Percentiles rank a stretch among this genome's conserved stretches.
Conservation (phyloP, 2,329 filamentous ascomycete species). For the Hypoxylon sp. region DNA sequence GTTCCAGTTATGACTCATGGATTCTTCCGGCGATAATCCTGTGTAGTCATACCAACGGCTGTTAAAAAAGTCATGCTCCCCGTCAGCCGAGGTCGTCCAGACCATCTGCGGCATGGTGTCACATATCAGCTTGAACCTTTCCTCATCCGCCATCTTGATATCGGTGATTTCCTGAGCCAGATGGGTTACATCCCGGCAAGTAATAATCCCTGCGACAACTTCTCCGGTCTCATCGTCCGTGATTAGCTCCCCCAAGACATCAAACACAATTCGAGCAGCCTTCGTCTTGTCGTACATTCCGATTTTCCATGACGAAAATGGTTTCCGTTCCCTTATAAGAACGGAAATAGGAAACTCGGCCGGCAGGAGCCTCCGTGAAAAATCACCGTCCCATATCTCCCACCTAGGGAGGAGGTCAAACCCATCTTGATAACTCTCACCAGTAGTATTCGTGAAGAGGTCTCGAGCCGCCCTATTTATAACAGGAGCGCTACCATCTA, state of each 20-base stretch:
- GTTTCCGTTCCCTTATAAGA: slow-evolving; percentile 71
- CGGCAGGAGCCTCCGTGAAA: slow-evolving; percentile 67
- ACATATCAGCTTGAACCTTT: slow-evolving; percentile 80
- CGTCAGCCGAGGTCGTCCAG: slow-evolving; percentile 78
- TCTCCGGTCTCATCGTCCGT: slow-evolving; percentile 76
- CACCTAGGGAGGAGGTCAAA: slow-evolving; percentile 72
- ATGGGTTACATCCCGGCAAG: slow-evolving; percentile 78
- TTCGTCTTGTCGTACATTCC: slow-evolving; percentile 71
- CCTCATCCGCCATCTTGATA: slow-evolving; percentile 78
- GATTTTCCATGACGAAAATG: slow-evolving; percentile 70
- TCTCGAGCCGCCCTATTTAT: slow-evolving; percentile 75
- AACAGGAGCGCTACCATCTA: slow-evolving; percentile 79
- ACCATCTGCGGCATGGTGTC: slow-evolving; percentile 80
- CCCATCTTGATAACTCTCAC: slow-evolving; percentile 60
- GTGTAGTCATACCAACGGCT: slow-evolving; percentile 86
- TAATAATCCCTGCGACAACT: slow-evolving; percentile 79
- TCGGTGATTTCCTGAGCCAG: slow-evolving; percentile 77
- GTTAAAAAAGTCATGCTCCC: slow-evolving; percentile 79
- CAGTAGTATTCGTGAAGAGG: slow-evolving; percentile 62
- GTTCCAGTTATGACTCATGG: slow-evolving; percentile 73
- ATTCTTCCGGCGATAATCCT: slow-evolving; percentile 72
- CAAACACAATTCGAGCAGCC: slow-evolving; percentile 69
- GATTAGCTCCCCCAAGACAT: slow-evolving; percentile 76
- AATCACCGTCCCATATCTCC: slow-evolving; percentile 75
- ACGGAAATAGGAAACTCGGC: slow-evolving; percentile 76